These are phyloP conservation scores for Aspergillus asperescens DNA, from an alignment of 495 filamentous ascomycete species.

Conservation along the genomic window DNA sequence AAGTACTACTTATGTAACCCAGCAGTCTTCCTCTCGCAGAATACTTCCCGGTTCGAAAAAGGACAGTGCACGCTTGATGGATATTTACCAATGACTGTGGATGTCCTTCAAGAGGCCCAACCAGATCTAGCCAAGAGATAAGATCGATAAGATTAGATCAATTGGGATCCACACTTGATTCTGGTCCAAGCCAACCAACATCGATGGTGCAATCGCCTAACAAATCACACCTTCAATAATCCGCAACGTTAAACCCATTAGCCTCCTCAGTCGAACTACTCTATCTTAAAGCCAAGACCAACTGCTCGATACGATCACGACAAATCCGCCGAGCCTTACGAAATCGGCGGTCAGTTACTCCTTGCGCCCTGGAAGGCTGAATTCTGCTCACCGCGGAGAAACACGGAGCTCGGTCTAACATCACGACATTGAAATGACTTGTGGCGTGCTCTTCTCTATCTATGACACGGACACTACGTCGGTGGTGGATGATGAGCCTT, in stretches of 20 bases:
- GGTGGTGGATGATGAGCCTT: not conserved
- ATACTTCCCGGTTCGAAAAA: no score
- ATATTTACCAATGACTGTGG: no score
- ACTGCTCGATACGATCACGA: not conserved
- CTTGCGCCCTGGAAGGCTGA: no score
- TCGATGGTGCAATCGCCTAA: slow-evolving; percentile 1
- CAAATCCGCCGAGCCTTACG: slow-evolving; percentile 2
- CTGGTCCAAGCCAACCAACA: no score
- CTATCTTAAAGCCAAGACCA: not conserved
- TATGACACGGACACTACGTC: no score
- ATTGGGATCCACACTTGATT: not conserved
- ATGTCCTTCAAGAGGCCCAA: no score
- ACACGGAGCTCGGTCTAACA: not conserved
- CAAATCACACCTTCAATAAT: not conserved
- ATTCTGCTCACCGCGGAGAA: not conserved
- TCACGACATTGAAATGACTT: not conserved
- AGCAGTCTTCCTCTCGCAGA: no score
- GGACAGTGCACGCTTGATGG: no score
- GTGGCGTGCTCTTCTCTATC: not conserved
- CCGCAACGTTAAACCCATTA: not conserved
- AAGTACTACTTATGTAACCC: no score
- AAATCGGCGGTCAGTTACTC: not conserved
- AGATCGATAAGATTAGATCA: slow-evolving; percentile 24
- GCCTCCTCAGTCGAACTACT: not conserved
- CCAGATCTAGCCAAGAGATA: slow-evolving; percentile 13